Evolutionary conservation across 495 filamentous ascomycete species (phyloP).

Genomic region (Penicillium turbatum): DNA sequence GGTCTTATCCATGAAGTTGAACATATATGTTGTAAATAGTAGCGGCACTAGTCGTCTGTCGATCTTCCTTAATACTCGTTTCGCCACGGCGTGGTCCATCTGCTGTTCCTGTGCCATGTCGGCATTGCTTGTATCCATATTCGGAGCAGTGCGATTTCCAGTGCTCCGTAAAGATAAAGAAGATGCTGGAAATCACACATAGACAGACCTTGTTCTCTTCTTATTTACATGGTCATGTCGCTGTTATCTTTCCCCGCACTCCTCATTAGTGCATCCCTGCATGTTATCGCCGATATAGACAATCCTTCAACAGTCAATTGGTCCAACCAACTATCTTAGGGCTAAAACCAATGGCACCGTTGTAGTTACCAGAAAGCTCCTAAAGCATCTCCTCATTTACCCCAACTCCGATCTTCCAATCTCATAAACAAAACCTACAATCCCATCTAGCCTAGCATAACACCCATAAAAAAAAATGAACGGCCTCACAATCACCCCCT

Average conservation of each 20-base stretch:
- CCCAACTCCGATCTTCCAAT: background rate
- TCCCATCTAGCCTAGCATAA: background rate
- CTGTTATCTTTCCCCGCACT: slow-evolving; percentile 20
- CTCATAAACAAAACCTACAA: too few relatives aligned
- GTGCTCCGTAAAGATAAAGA: too few relatives aligned
- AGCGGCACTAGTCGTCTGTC: slow-evolving; percentile 47
- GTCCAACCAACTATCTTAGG: background rate
- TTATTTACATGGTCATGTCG: background rate
- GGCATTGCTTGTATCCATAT: slow-evolving; percentile 9
- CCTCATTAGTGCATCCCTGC: slow-evolving; percentile 7
- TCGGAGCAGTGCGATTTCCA: background rate
- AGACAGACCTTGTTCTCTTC: background rate
- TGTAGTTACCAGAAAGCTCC: too few relatives aligned
- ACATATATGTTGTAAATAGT: slow-evolving; percentile 29
- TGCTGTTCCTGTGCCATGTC: slow-evolving; percentile 8
- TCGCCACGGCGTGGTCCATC: slow-evolving; percentile 10
- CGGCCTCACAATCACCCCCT: slow-evolving; percentile 26
- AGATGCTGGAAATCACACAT: background rate
- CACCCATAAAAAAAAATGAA: slow-evolving; percentile 18
- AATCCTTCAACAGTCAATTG: background rate
- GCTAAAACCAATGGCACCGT: background rate
- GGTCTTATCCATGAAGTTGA: slow-evolving; percentile 53
- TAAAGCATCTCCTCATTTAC: background rate
- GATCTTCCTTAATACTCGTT: slow-evolving; percentile 41
- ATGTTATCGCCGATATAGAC: slow-evolving; percentile 9